phyloP scores from a whole-genome alignment of 2,329 filamentous ascomycete species.

The Chaetomium sp. region DNA sequence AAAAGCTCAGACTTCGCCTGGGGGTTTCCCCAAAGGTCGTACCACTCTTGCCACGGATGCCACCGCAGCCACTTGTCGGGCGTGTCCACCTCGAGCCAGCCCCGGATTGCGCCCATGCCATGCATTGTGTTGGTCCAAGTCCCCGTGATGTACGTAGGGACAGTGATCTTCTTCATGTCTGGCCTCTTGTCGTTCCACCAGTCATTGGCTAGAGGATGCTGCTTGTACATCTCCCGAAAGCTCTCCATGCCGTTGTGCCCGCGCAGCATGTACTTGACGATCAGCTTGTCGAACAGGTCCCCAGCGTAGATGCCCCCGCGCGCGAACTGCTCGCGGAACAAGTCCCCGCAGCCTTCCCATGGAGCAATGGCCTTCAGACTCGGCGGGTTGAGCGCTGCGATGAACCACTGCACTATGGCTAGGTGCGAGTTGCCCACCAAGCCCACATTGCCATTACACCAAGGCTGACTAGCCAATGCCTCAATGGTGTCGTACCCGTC shows the following conservation, averaged over 20 bases:
- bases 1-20: conserved; percentile 10
- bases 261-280: conserved; percentile 15
- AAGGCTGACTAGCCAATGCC: conserved; percentile 8
- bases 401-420: conserved; percentile 15
- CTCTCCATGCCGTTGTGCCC: conserved; percentile 11
- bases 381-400: conserved; percentile 8
- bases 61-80: conserved; percentile 13
- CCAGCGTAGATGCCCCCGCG: conserved; percentile 14
- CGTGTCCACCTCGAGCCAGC: conserved; percentile 15
- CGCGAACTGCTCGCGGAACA: conserved; percentile 13
- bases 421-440: conserved; percentile 11
- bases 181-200: conserved; percentile 17
- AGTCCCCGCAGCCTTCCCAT: conserved; percentile 12
- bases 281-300: conserved; percentile 14
- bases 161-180: conserved; percentile 6
- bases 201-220: conserved; percentile 10
- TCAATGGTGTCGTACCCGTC: conserved; percentile 14
- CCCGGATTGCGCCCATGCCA: conserved; percentile 12
- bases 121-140: conserved; percentile 18
- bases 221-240: conserved; percentile 12
- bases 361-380: conserved; percentile 11
- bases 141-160: conserved; percentile 13
- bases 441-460: conserved; percentile 12
- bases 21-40: conserved; percentile 10
- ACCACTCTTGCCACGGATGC: conserved; percentile 16